Conservation (phyloP, 768 basidiomycete genomes). For the Strobilomyces confusus region DNA sequence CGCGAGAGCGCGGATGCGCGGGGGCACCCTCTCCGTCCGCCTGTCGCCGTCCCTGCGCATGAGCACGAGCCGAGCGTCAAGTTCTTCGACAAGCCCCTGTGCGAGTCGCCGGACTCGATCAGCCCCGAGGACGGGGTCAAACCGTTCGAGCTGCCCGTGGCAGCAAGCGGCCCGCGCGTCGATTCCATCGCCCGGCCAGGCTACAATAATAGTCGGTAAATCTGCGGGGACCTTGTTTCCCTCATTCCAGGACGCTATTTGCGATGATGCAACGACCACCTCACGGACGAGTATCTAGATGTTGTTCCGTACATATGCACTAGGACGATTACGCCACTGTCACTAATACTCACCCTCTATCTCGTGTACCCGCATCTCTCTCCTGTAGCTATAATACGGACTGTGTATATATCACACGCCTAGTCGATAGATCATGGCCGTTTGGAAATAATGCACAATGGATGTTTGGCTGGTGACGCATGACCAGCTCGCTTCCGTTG, state of each 20-base stretch:
- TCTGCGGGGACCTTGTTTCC: background rate
- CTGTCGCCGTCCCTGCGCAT: too few relatives aligned
- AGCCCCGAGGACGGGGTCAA: background rate
- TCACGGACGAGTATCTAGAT: background rate
- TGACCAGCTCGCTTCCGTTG: conserved; percentile 9
- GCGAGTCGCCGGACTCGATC: conserved; percentile 24
- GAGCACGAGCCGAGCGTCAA: conserved; percentile 1
- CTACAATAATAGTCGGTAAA: background rate
- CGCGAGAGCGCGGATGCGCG: background rate
- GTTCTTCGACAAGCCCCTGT: conserved; percentile 11
- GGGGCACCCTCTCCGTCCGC: background rate
- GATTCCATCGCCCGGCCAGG: background rate
- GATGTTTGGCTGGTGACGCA: conserved; percentile 6
- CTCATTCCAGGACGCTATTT: conserved; percentile 1
- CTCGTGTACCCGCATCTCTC: background rate
- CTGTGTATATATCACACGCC: background rate
- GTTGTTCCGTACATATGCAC: conserved; percentile 4
- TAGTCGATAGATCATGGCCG: background rate
- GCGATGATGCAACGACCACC: background rate
- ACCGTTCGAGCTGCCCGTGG: background rate
- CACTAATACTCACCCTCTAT: conserved; percentile 2
- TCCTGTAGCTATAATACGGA: conserved; percentile 11
- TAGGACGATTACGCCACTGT: conserved; percentile 2
- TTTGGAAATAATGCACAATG: background rate
- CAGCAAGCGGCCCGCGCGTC: background rate